Evolutionary conservation across 371 early-diverging fungal species (phyloP).

Genomic region (Gilbertella persicaria): DNA sequence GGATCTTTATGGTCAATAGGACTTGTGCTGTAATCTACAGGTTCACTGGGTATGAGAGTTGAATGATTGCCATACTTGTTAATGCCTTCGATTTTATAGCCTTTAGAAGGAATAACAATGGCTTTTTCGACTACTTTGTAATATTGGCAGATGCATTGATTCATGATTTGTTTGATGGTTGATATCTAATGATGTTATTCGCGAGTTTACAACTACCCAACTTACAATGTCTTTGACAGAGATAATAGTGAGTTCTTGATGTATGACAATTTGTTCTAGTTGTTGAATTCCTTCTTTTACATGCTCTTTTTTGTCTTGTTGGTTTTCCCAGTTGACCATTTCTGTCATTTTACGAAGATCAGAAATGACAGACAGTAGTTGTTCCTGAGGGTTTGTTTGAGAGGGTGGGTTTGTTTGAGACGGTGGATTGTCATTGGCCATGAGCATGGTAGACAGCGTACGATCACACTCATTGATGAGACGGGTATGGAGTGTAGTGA

Average conservation of each 20-base stretch:
- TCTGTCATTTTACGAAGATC: conserved; percentile 48
- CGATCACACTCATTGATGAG: conserved; percentile 43
- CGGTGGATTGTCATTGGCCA: conserved; percentile 8
- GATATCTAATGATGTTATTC: neutral
- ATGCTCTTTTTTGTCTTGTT: conserved; percentile 1
- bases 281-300: conserved; percentile 1
- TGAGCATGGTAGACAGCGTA: conserved; percentile 20
- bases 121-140: conserved; percentile 39
- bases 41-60: neutral
- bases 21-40: neutral
- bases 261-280: conserved; percentile 4
- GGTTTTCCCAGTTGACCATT: conserved; percentile 45
- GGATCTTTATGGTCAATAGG: conserved; percentile 34
- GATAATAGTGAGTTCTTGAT: conserved; percentile 12
- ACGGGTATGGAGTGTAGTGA: conserved; percentile 47
- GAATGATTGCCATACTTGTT: conserved; percentile 22
- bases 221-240: conserved; percentile 37
- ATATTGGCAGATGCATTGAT: conserved; percentile 39
- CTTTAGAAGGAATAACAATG: conserved; percentile 41
- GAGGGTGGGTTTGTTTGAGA: conserved; percentile 1
- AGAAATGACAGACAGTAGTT: conserved; percentile 24
- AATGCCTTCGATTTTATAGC: conserved; percentile 38
- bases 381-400: conserved; percentile 23
- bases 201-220: neutral
- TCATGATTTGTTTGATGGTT: conserved; percentile 31